Conservation (phyloP, 352 stramenopile species). For the Blastocystis sp. region DNA sequence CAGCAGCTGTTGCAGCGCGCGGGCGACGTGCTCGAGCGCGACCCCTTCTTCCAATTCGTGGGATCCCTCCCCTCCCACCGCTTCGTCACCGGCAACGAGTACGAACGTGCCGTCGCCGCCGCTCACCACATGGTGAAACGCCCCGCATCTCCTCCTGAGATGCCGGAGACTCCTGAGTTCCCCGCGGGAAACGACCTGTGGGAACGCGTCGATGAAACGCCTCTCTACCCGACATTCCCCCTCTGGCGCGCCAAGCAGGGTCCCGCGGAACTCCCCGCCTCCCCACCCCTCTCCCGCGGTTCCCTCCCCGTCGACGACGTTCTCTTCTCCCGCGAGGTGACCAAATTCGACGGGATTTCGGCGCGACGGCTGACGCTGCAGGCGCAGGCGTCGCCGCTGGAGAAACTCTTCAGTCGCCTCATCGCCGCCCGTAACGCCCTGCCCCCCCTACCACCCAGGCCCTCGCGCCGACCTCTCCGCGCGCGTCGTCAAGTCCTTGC, state of each 20-base stretch:
- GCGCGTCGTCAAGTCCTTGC: not conserved
- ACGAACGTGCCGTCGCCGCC: not conserved
- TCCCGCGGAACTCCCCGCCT: too few relatives aligned
- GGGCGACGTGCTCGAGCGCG: not conserved
- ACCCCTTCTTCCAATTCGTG: not conserved
- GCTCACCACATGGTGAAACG: not conserved
- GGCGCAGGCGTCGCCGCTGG: not conserved
- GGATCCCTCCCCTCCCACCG: not conserved
- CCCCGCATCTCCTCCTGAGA: too few relatives aligned
- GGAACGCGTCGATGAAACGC: too few relatives aligned
- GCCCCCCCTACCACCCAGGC: not conserved
- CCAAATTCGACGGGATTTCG: not conserved
- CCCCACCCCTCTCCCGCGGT: too few relatives aligned
- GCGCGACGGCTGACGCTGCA: not conserved
- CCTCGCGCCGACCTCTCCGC: not conserved
- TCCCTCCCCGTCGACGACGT: too few relatives aligned
- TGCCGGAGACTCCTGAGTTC: too few relatives aligned
- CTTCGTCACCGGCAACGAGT: not conserved
- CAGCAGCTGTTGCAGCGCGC: conserved; percentile 11
- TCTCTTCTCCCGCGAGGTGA: not conserved
- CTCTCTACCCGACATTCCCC: too few relatives aligned
- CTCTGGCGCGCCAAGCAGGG: too few relatives aligned
- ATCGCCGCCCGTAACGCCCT: not conserved
- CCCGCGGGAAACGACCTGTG: too few relatives aligned
- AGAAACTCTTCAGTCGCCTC: not conserved